These are phyloP conservation scores for Moniliophthora roreri DNA, from an alignment of 1,284 basidiomycete genomes.

Conservation along the genomic window DNA sequence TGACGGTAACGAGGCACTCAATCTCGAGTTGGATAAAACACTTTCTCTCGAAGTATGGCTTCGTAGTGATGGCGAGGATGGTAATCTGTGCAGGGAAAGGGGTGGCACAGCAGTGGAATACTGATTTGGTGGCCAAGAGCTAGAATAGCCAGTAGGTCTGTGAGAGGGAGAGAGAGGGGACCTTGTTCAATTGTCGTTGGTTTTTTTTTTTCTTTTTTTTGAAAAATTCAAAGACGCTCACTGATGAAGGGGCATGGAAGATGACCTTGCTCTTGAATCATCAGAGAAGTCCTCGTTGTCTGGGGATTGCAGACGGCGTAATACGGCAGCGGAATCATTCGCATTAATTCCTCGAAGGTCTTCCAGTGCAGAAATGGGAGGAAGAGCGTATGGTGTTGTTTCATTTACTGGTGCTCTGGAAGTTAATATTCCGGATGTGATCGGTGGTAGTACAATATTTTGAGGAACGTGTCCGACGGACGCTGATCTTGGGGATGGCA, in stretches of 20 bases:
- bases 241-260: neutral
- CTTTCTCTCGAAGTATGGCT: constrained; percentile 3
- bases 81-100: neutral
- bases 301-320: constrained; percentile 45
- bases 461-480: constrained; percentile 13
- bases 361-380: constrained; percentile 69
- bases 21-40: neutral
- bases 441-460: constrained; percentile 14
- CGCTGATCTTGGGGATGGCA: neutral
- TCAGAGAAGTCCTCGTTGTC: constrained; percentile 5
- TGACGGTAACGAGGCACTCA: constrained; percentile 9
- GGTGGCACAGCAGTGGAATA: neutral
- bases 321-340: constrained; percentile 61
- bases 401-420: constrained; percentile 15
- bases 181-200: no score
- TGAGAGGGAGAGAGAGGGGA: no score
- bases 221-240: neutral
- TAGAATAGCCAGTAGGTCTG: no score
- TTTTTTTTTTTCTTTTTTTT: no score
- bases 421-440: constrained; percentile 11
- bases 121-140: neutral
- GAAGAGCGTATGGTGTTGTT: constrained; percentile 45
- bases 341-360: constrained; percentile 49
- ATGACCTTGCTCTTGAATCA: neutral
- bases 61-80: constrained; percentile 9